Conservation (phyloP, 352 stramenopile genomes). For the Paralagenidium karlingii region DNA sequence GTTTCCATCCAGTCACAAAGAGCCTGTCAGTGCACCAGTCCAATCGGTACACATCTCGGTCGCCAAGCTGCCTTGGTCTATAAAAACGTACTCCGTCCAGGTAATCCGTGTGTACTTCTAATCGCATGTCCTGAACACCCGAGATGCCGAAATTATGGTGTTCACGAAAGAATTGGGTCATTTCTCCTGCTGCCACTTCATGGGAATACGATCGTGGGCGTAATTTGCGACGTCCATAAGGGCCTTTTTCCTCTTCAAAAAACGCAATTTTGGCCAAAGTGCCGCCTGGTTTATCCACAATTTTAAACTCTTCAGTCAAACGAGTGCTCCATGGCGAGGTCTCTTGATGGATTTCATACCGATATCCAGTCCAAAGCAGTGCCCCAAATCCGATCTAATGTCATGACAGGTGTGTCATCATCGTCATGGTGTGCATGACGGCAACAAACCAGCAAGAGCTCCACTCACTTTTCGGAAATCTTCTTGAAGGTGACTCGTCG, state of each 20-base stretch:
- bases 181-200: conserved; percentile 63
- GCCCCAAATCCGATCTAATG: conserved; percentile 64
- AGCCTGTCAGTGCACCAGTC: background rate
- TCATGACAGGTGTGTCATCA: background rate
- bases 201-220: conserved; percentile 59
- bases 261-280: conserved; percentile 94
- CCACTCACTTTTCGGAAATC: conserved; percentile 62
- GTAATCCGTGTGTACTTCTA: conserved; percentile 74
- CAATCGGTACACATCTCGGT: background rate
- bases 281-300: conserved; percentile 44
- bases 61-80: background rate
- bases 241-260: conserved; percentile 60
- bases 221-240: conserved; percentile 25
- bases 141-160: conserved; percentile 65
- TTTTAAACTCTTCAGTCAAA: conserved; percentile 11
- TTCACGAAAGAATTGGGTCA: conserved; percentile 79
- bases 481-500: conserved; percentile 76
- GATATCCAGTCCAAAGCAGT: conserved; percentile 79
- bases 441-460: background rate
- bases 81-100: conserved; percentile 80
- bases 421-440: background rate
- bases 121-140: conserved; percentile 81
- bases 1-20: background rate
- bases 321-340: too few relatives aligned
- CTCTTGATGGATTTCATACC: conserved; percentile 12